Base-by-base conservation (phyloP, 768 basidiomycete genomes). In the Thelephora aurantiotincta region DNA sequence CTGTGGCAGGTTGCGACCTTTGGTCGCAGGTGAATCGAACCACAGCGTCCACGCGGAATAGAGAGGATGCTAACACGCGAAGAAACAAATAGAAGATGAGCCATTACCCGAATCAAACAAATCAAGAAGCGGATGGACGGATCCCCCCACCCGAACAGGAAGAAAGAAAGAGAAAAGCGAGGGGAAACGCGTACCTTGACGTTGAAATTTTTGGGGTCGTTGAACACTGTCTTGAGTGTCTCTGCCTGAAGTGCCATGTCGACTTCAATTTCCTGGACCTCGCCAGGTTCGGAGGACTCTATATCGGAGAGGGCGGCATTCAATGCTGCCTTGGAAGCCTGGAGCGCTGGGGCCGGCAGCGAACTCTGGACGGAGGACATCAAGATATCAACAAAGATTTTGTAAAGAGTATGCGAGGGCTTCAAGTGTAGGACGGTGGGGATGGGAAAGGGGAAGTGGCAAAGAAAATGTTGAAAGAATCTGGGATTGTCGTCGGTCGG, bases 11-110 rank as follows among this genome's bases (percentile, higher is more conserved):
- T 88, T 88, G 47, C 91, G 80, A 48, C 82, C 82, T 66, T 97
- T 97, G 33, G 88, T 90, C 41, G 79, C 74, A 0, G 89, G 89
- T 33, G 93, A 94, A 62, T 98, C 94, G 62, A 97, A 99, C 91
- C 91, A 97, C 23, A 99, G 79, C 6, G 92, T 97, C 93, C 93
- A 96, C 7, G 85, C 72, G 23, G 92, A 91, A 65, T 79, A 94
- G 38, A 97, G 77, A 11, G 92, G 92, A 60, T 97, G 92, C 92
- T 96, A 55, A 33, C 42, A 23, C 16, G 6, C 30, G 5, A 30
- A 30, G 9, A 26, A 12, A 6, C 19, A 26, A 36, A 30, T 26
- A 20, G 13, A 5, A n/a, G 18, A 19, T 38, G 14, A 33, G 45
- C 47, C 37, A 48, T 36, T 4, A 47, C 20, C 5, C 9, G 26